Evolutionary conservation across 75 land plant genomes (phyloP).

Genomic region (Pseudotsuga menziesii): DNA sequence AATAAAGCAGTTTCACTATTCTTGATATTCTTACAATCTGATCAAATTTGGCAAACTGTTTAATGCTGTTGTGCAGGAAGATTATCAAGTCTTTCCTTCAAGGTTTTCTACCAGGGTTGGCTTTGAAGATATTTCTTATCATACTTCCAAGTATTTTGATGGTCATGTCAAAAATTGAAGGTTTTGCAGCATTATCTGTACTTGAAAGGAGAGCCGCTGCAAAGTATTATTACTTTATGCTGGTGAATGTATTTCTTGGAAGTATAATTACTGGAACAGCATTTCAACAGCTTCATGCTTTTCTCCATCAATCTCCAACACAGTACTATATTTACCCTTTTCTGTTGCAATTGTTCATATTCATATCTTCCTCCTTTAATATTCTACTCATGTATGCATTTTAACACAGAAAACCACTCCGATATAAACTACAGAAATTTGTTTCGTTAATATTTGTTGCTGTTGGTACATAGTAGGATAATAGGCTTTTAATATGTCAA

Average conservation of each 20-base stretch:
- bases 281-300: constrained; percentile 53
- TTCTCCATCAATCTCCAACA: constrained; percentile 47
- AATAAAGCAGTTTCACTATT: not conserved
- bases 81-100: constrained; percentile 47
- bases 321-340: constrained; percentile 19
- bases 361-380: too few species aligned
- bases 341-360: not conserved
- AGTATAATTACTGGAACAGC: constrained; percentile 65
- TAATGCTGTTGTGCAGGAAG: constrained; percentile 27
- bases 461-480: too few species aligned
- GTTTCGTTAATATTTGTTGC: too few species aligned
- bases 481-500: too few species aligned
- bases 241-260: constrained; percentile 70
- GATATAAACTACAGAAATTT: too few species aligned
- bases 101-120: constrained; percentile 69
- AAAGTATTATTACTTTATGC: constrained; percentile 56
- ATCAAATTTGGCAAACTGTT: constrained; percentile 1
- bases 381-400: too few species aligned
- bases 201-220: constrained; percentile 50
- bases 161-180: constrained; percentile 65
- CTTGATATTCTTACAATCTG: not conserved
- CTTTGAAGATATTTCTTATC: constrained; percentile 46
- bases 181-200: constrained; percentile 39
- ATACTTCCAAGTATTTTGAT: constrained; percentile 42
- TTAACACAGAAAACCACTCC: too few species aligned